Evolutionary conservation across 768 basidiomycete genomes (phyloP).

Genomic region (Sistotremastrum niveocremeum): DNA sequence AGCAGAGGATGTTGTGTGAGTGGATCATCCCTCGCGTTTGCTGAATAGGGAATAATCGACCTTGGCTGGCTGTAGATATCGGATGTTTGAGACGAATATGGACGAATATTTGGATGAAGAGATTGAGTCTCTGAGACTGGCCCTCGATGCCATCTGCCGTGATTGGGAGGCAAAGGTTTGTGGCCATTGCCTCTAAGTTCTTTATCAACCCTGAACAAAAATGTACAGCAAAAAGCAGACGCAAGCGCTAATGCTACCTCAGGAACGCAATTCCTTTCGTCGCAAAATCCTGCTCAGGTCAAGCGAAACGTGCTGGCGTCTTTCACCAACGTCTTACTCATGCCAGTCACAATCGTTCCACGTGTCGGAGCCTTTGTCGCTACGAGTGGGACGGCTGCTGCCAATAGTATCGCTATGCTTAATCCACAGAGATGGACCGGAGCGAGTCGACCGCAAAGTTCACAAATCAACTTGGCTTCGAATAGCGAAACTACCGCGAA

Average conservation of each 20-base stretch:
- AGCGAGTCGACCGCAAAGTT: constrained; percentile 3
- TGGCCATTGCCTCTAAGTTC: constrained; percentile 2
- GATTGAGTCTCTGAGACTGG: constrained; percentile 62
- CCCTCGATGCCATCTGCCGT: constrained; percentile 61
- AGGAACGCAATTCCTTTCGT: constrained; percentile 55
- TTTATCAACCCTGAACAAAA: constrained; percentile 7
- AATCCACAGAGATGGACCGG: constrained; percentile 82
- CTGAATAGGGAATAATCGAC: not conserved
- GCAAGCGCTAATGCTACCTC: constrained; percentile 2
- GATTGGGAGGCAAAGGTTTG: constrained; percentile 69
- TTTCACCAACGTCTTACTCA: constrained; percentile 76
- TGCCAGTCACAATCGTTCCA: constrained; percentile 95
- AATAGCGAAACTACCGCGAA: not conserved
- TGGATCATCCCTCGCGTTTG: constrained; percentile 6
- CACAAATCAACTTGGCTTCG: too few relatives aligned
- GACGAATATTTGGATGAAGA: constrained; percentile 97
- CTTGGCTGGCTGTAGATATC: constrained; percentile 39
- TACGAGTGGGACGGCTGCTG: constrained; percentile 64
- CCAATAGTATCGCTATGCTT: constrained; percentile 76
- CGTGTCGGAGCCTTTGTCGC: constrained; percentile 58
- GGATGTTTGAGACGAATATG: constrained; percentile 94
- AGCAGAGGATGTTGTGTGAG: constrained; percentile 78
- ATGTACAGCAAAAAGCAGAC: constrained; percentile 4
- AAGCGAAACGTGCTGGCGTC: constrained; percentile 89
- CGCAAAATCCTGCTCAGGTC: constrained; percentile 80